Base-by-base conservation (phyloP, 345 rosid genomes). In the Bruguiera sexangula region DNA sequence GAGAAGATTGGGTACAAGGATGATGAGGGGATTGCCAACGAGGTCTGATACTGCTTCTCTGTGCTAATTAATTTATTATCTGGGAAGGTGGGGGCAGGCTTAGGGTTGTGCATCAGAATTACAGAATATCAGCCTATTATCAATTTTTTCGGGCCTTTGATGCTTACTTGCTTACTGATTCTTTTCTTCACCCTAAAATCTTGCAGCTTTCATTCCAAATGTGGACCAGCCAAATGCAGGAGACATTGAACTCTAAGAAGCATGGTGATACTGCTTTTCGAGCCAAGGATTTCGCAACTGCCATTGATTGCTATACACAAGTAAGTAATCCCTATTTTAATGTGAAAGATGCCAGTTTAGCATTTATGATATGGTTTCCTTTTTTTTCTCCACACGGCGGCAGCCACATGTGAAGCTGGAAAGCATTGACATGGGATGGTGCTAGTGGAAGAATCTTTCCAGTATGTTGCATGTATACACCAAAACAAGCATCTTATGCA, bases 201-300 rank as follows among this genome's bases (percentile, higher is more conserved):
- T 75, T 68, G 76, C 79, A 82, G 85, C 74, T 82, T 22, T 82
- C 85, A 65, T 95, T 95, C 70, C 99, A 95, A 84, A 82, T 92
- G 96, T 95, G 99, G 99, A 88, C 99, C 69, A 84, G 79, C 79
- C 91, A 82, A 77, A 86, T 94, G 96, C 99, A 95, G 83, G 97
- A 95, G 76, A 88, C 96, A 27, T 79, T 80, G 73, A 93, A 92
- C 62, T 86, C 90, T 68, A 95, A 90, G 89, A 91, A 88, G 30
- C 76, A 64, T n/a, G 85, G 83, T 1, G 85, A 82, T 52, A 30
- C 60, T 69, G 75, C 79, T 58, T 82, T 82, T 63, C 73, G 79
- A 34, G 74, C 78, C 8, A 82, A 82, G 61, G 85, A 82, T 43
- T 79, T 79, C 52, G 59, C 68, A 18, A 67, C 71, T 57, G 79